phyloP scores from a whole-genome alignment of 345 rosid species.

The Pugionium dolabratum region DNA sequence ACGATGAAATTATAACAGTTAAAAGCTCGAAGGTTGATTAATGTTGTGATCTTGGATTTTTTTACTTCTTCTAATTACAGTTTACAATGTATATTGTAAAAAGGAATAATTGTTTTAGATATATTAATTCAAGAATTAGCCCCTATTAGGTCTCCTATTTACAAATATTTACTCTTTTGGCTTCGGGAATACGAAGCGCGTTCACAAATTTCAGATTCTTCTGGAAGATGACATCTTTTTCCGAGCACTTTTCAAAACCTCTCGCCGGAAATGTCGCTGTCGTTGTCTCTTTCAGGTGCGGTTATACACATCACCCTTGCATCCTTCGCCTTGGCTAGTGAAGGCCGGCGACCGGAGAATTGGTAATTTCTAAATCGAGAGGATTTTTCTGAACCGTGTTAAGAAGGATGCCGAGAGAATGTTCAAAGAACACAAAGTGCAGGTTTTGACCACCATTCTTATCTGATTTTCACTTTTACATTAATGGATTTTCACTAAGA shows the following conservation, averaged over 20 bases:
- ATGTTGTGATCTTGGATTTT: not conserved
- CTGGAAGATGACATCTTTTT: not conserved
- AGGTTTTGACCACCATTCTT: constrained; percentile 18
- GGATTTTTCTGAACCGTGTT: not conserved
- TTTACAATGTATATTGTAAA: too few species aligned
- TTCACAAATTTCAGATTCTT: not conserved
- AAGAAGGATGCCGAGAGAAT: not conserved
- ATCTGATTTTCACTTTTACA: not conserved
- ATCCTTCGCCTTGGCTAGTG: not conserved
- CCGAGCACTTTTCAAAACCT: not conserved
- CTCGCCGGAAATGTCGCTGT: not conserved
- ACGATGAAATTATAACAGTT: not conserved
- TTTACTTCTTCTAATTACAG: too few species aligned
- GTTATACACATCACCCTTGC: not conserved
- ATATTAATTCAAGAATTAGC: not conserved
- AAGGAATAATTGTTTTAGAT: too few species aligned
- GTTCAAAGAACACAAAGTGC: constrained; percentile 11
- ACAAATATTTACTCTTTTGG: not conserved
- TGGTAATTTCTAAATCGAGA: not conserved
- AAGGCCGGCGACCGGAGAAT: not conserved
- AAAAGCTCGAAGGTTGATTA: not conserved
- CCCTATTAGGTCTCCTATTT: not conserved
- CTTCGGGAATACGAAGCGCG: too few species aligned
- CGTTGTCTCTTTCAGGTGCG: not conserved
- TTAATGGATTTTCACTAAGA: not conserved